phyloP scores from a whole-genome alignment of 441 rosid species.

The Metrosideros polymorpha region DNA sequence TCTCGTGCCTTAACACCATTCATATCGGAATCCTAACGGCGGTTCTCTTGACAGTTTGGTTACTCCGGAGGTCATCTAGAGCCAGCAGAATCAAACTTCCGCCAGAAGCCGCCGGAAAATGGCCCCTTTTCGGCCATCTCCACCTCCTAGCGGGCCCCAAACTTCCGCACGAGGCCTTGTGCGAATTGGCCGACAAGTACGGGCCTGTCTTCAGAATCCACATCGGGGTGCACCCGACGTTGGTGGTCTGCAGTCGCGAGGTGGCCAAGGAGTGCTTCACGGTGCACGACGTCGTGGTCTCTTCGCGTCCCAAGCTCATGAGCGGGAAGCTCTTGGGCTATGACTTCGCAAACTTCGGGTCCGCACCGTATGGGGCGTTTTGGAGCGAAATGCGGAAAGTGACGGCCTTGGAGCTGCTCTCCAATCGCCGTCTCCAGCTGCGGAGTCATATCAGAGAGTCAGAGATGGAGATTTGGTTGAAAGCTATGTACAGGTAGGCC shows the following conservation, averaged over 20 bases:
- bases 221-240: slow-evolving; percentile 22
- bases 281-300: slow-evolving; percentile 17
- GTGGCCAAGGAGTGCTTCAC: slow-evolving; percentile 43
- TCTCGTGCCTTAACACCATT: slow-evolving; percentile 13
- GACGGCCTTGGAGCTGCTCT: slow-evolving; percentile 25
- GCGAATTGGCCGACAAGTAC: slow-evolving; percentile 25
- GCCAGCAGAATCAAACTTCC: slow-evolving; percentile 13
- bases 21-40: not conserved
- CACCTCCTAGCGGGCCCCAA: slow-evolving; percentile 26
- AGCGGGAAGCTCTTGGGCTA: slow-evolving; percentile 18
- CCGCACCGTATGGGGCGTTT: slow-evolving; percentile 23
- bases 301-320: slow-evolving; percentile 29
- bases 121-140: slow-evolving; percentile 56
- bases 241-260: slow-evolving; percentile 36
- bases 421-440: slow-evolving; percentile 30
- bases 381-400: slow-evolving; percentile 42
- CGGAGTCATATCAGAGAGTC: slow-evolving; percentile 19
- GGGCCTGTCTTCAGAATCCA: slow-evolving; percentile 37
- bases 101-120: slow-evolving; percentile 25
- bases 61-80: not conserved
- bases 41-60: not conserved
- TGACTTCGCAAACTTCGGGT: slow-evolving; percentile 25
- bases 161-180: slow-evolving; percentile 31
- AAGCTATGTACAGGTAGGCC: slow-evolving; percentile 11
- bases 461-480: slow-evolving; percentile 24